These are phyloP conservation scores for Diutina scorzettiae DNA, from an alignment of 1,139 yeast species.

Conservation along the genomic window DNA sequence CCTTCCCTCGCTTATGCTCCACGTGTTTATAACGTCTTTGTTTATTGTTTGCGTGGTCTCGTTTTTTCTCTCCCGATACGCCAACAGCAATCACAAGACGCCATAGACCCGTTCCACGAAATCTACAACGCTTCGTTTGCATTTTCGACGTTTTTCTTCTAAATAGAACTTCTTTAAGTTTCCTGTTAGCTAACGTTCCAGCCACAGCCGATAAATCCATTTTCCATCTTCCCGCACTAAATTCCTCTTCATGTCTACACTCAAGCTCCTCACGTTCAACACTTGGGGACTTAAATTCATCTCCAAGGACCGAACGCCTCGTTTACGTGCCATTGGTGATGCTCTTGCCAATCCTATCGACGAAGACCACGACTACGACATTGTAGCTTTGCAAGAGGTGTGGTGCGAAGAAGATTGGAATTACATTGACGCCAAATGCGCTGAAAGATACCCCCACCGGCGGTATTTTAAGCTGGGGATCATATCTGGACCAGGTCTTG, in stretches of 20 bases:
- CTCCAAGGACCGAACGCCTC: constrained; percentile 50
- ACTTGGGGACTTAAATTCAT: constrained; percentile 88
- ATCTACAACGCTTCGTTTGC: no score
- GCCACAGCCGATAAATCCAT: no score
- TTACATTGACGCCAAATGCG: constrained; percentile 37
- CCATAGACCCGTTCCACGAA: no score
- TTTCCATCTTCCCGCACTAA: no score
- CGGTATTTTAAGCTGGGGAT: constrained; percentile 76
- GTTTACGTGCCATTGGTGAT: constrained; percentile 68
- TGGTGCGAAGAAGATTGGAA: constrained; percentile 87
- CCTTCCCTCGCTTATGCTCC: no score
- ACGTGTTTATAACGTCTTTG: no score
- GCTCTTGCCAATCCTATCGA: constrained; percentile 26
- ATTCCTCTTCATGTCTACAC: constrained; percentile 7
- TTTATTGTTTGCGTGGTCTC: no score
- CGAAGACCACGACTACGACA: constrained; percentile 46
- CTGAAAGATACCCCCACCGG: constrained; percentile 43
- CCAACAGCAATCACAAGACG: no score
- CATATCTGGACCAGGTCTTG: constrained; percentile 87
- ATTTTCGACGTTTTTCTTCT: no score
- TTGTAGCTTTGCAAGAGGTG: constrained; percentile 83
- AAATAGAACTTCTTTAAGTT: no score
- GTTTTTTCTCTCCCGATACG: no score
- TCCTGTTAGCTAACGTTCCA: no score
- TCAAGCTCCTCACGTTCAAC: constrained; percentile 53